Percentiles rank a stretch among this genome's conserved stretches.
Conservation (phyloP, 148 eudicot genomes). For the Drosera capensis region DNA sequence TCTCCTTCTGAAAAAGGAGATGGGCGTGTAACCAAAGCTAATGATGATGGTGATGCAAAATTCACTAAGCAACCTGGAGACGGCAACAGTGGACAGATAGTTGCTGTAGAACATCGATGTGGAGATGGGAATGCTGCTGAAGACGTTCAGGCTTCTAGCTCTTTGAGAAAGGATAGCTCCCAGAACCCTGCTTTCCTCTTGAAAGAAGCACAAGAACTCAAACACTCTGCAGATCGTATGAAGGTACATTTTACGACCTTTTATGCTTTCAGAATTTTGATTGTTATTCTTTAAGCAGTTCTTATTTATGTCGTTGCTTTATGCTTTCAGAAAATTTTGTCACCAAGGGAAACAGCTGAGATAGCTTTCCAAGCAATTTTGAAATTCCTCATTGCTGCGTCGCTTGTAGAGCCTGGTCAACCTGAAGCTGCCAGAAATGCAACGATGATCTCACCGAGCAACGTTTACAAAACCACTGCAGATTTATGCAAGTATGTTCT, state of each 20-base stretch:
- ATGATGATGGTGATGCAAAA: slow-evolving; percentile 9
- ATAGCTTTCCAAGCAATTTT: slow-evolving; percentile 38
- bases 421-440: slow-evolving; percentile 17
- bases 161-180: slow-evolving; percentile 11
- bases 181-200: slow-evolving; percentile 26
- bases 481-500: slow-evolving; percentile 34
- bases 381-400: slow-evolving; percentile 40
- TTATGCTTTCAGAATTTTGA: neutral
- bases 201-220: slow-evolving; percentile 30
- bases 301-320: neutral
- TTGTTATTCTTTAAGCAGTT: neutral
- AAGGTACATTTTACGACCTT: slow-evolving; percentile 12
- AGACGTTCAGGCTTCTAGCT: slow-evolving; percentile 13
- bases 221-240: slow-evolving; percentile 31
- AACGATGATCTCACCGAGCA: slow-evolving; percentile 19
- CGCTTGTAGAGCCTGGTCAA: slow-evolving; percentile 25
- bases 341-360: slow-evolving; percentile 14
- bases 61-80: slow-evolving; percentile 6
- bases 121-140: neutral
- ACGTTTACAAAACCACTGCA: slow-evolving; percentile 30
- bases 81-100: neutral
- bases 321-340: slow-evolving; percentile 2
- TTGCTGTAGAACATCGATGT: neutral
- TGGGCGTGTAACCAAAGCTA: slow-evolving; percentile 7
- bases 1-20: slow-evolving; percentile 12